phyloP scores from a whole-genome alignment of 2,329 filamentous ascomycete species.

The Talaromyces sp. region DNA sequence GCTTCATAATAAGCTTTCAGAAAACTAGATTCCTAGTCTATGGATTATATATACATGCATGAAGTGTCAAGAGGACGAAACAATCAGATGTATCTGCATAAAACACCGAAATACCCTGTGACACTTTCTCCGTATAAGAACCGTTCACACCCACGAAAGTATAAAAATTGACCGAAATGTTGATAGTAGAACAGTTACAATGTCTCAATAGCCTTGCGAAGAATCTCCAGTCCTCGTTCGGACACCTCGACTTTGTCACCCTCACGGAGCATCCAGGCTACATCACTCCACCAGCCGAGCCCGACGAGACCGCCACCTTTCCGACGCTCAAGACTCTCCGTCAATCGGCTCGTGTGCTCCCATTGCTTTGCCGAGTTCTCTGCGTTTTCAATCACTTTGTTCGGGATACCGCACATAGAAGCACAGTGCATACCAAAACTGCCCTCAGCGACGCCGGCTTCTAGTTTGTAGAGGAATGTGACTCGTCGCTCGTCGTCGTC shows the following conservation, averaged over 20 bases:
- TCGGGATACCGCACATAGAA: constrained; percentile 91
- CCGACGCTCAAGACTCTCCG: constrained; percentile 79
- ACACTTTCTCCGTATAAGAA: not conserved
- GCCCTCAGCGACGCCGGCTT: constrained; percentile 89
- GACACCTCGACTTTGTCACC: constrained; percentile 36
- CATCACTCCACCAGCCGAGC: constrained; percentile 80
- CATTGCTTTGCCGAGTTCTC: constrained; percentile 86
- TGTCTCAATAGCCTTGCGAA: constrained; percentile 55
- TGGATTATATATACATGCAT: constrained; percentile 5
- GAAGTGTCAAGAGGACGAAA: not conserved
- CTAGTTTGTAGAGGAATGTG: constrained; percentile 94
- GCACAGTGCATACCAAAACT: constrained; percentile 99
- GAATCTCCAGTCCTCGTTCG: constrained; percentile 53
- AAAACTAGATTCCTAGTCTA: not conserved
- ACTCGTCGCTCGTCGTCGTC: constrained; percentile 79
- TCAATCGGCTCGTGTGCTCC: constrained; percentile 90
- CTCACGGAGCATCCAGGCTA: constrained; percentile 68
- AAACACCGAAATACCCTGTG: not conserved
- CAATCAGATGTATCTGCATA: constrained; percentile 2
- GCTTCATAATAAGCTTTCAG: too few species aligned
- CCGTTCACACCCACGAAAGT: too few species aligned
- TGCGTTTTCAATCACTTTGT: constrained; percentile 75
- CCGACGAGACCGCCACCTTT: constrained; percentile 78
- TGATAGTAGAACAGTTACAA: constrained; percentile 10
- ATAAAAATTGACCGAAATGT: not conserved